phyloP scores from a whole-genome alignment of 2,329 filamentous ascomycete species.

The Aschersonia sp. region DNA sequence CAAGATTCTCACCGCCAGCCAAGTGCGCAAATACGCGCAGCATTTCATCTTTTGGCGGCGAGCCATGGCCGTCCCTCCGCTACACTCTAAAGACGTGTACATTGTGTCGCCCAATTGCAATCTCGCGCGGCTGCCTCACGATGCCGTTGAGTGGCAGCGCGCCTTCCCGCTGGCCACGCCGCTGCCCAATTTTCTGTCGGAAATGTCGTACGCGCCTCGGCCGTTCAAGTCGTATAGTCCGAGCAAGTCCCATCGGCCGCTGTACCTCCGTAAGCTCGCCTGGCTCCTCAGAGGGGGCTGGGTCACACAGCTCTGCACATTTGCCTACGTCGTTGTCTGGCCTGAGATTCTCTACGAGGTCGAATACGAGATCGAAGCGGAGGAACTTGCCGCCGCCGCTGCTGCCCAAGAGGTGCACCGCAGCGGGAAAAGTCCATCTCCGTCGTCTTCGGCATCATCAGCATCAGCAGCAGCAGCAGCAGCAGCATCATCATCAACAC shows the following conservation, averaged over 20 bases:
- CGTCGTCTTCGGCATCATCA: not conserved
- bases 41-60: conserved; percentile 95
- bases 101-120: conserved; percentile 85
- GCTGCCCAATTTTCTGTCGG: conserved; percentile 74
- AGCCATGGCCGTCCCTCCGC: conserved; percentile 77
- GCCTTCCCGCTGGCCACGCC: conserved; percentile 73
- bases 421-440: not conserved
- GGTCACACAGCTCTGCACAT: conserved; percentile 86
- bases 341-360: conserved; percentile 73
- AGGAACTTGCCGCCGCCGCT: conserved; percentile 35
- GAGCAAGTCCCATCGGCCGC: conserved; percentile 70
- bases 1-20: conserved; percentile 58
- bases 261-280: conserved; percentile 80
- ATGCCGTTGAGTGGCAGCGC: conserved; percentile 56
- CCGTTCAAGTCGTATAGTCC: conserved; percentile 76
- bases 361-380: conserved; percentile 52
- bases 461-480: not conserved
- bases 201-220: conserved; percentile 65
- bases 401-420: conserved; percentile 4
- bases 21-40: conserved; percentile 76
- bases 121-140: conserved; percentile 52
- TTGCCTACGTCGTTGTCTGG: conserved; percentile 75
- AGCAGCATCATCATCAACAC: not conserved
- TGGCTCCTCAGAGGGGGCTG: conserved; percentile 89
- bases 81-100: conserved; percentile 82